Percentiles rank a stretch among this genome's conserved stretches.
These are phyloP conservation scores for Acer negundo DNA, from an alignment of 345 rosid species.

Conservation along the genomic window DNA sequence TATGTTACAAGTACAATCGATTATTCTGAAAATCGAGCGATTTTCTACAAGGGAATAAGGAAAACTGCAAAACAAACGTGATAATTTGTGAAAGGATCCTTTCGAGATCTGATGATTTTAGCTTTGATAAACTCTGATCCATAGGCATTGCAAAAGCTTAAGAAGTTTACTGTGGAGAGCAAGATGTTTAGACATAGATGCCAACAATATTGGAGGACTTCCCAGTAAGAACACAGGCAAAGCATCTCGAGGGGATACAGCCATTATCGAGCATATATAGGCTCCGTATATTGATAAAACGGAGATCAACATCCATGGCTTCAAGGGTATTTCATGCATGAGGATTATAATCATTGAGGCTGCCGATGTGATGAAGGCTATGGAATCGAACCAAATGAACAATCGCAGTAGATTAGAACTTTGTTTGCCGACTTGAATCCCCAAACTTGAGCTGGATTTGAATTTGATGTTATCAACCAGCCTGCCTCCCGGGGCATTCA, in stretches of 20 bases:
- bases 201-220: conserved; percentile 7
- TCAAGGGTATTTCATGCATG: conserved; percentile 19
- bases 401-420: neutral
- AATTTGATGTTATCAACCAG: neutral
- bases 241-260: conserved; percentile 16
- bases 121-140: neutral
- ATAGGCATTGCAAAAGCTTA: neutral
- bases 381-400: conserved; percentile 22
- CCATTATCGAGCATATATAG: conserved; percentile 14
- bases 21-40: neutral
- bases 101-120: too few species aligned
- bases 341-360: conserved; percentile 18
- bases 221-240: neutral
- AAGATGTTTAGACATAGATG: neutral
- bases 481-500: neutral
- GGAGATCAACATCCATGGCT: conserved; percentile 12
- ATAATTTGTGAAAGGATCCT: neutral
- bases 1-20: neutral
- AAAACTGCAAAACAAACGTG: neutral
- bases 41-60: neutral
- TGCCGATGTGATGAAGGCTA: conserved; percentile 23
- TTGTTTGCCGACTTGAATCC: neutral
- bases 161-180: neutral
- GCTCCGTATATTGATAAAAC: conserved; percentile 13
- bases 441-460: neutral